Base-by-base conservation (phyloP, 257 asterid species). In the Ligustrum vulgare region DNA sequence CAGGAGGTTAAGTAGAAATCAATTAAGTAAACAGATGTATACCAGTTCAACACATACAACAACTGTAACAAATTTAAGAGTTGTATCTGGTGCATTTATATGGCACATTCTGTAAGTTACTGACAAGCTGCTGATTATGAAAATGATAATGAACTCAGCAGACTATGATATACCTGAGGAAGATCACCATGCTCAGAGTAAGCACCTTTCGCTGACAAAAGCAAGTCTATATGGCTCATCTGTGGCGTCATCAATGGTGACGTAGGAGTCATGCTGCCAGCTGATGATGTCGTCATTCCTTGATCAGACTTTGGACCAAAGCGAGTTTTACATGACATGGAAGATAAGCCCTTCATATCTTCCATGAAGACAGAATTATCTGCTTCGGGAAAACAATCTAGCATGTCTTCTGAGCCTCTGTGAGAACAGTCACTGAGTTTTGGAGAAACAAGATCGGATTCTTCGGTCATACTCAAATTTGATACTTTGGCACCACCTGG, bases 181-280 rank as follows among this genome's bases (percentile, higher is more conserved):
- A 89, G 86, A 86, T 95, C 99, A 9, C 89, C 99, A 81, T 91
- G 97, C 82, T 95, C 99, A 33, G 98, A 87, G 81, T 86, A 88
- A 80, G 91, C 96, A 71, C 97, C 99, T 86, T 91, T 95, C 32
- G 91, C 97, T 2, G 93, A 82, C 85, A 95, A 84, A 69, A 95
- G 86, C 88, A 87, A 77, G 80, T 95, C 99, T 79, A 93, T 93
- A 68, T 86, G 97, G 85, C 97, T 91, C 36, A 82, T 86, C 77
- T 86, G 80, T 2, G 99, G 99, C 8, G 99, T 93, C 93, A 89
- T 85, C 85, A 90, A 77, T 1, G 99, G 99, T 23, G 99, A 95
- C 84, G 91, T 86, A 41, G 99, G 99, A 67, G 99, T 95, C 90
- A 95, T 88, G 87, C 98, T 95, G 76, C 97, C 98, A n/a, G 98